A percentile compares a stretch with the other conserved stretches of the same genome.
phyloP scores from a whole-genome alignment of 495 filamentous ascomycete genomes.

The Hapsidospora chrysogenum region DNA sequence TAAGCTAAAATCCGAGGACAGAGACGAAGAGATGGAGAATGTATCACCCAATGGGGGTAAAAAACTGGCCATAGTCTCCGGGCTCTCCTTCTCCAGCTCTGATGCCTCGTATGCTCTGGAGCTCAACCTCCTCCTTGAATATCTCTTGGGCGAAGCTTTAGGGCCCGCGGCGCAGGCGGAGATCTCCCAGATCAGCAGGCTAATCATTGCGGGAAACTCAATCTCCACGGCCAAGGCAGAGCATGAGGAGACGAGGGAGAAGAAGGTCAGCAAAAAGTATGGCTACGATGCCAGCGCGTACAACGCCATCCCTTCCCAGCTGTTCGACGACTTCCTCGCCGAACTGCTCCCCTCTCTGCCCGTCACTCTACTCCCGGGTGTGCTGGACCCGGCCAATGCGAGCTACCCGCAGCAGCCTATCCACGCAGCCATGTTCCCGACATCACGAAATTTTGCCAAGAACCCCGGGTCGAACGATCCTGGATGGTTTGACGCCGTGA shows the following conservation, averaged over 20 bases:
- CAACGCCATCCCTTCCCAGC: slow-evolving; percentile 66
- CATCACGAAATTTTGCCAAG: slow-evolving; percentile 48
- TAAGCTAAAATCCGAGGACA: slow-evolving; percentile 11
- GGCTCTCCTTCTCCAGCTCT: slow-evolving; percentile 63
- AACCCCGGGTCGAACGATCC: slow-evolving; percentile 17
- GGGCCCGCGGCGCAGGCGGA: slow-evolving; percentile 37
- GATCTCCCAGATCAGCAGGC: slow-evolving; percentile 54
- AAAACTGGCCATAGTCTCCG: slow-evolving; percentile 81
- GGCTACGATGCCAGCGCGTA: slow-evolving; percentile 83
- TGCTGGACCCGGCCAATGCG: slow-evolving; percentile 61
- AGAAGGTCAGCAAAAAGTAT: slow-evolving; percentile 55
- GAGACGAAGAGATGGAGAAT: slow-evolving; percentile 28
- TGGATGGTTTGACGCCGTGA: slow-evolving; percentile 76
- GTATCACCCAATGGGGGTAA: slow-evolving; percentile 19
- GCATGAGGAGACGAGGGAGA: slow-evolving; percentile 13
- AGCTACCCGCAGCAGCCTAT: slow-evolving; percentile 70
- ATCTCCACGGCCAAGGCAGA: slow-evolving; percentile 24
- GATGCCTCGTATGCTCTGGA: slow-evolving; percentile 50
- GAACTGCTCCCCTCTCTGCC: slow-evolving; percentile 67
- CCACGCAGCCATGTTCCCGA: slow-evolving; percentile 68
- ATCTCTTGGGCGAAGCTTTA: slow-evolving; percentile 66
- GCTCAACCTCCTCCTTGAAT: slow-evolving; percentile 69
- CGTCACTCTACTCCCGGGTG: slow-evolving; percentile 63
- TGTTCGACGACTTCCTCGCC: slow-evolving; percentile 69
- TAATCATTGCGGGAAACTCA: slow-evolving; percentile 88